Evolutionary conservation across 73 alveolate genomes (phyloP), one percentile per base, ranked within the genome.

Genomic region (Paramecium caudatum): DNA sequence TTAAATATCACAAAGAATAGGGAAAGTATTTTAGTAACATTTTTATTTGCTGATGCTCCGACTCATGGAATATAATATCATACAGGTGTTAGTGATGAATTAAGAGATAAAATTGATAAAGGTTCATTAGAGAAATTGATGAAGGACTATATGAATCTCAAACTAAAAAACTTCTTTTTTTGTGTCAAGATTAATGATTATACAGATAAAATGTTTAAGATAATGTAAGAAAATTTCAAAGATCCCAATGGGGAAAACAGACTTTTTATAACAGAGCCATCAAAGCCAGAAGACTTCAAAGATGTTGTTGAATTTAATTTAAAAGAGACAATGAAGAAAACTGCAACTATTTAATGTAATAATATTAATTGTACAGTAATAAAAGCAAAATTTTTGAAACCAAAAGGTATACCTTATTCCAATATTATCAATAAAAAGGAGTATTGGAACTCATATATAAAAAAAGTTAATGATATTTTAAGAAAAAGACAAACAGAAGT

Each of bases 21-120:
- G 19, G 84, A 68, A 8, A 68, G 91, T 15, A 34, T 49, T 19
- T 47, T 47, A 13, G 23, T 82, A 10, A 82, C 82, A 47, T 27
- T 82, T 47, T 65, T 82, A 49, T 30, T 82, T 65, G 83, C 88
- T 47, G 91, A 82, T 16, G 17, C 90, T 8, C 91, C 91, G 10
- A 23, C 63, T 49, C 83, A 82, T 47, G 91, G 91, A 25, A 25
- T 61, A 13, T 65, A 82, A 82, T 82, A 82, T 82, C 91, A 82
- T 82, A 43, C 23, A 27, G 63, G 23, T 48, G 83, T 17, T 4
- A 61, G 17, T 82, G 91, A 82, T 82, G 55, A 82, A 25, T 49
- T 82, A 27, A 33, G 17, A 25, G 91, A 82, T 82, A 5, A 82
- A 0, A 16, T 82, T 25, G 78, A 70, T 0, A 12, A 2, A 12